These are phyloP conservation scores for Fusarium bulbicola DNA, from an alignment of 2,329 filamentous ascomycete genomes.

Conservation along the genomic window DNA sequence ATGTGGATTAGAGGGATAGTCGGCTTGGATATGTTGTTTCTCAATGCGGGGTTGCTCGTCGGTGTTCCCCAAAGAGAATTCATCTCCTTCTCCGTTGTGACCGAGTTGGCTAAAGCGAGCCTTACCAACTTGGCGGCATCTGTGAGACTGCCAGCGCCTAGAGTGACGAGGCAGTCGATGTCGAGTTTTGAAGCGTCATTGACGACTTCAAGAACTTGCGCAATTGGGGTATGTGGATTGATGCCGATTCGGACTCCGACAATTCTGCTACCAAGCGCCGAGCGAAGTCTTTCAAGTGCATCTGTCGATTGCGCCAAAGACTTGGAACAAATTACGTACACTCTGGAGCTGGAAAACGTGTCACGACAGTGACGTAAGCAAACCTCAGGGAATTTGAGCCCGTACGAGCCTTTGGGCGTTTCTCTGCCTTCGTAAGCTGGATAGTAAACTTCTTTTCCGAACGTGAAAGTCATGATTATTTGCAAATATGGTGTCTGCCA, in stretches of 20 bases:
- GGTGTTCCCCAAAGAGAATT: constrained; percentile 45
- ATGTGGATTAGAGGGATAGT: constrained; percentile 46
- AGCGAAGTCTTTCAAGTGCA: constrained; percentile 52
- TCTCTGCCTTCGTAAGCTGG: not conserved
- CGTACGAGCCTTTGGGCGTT: constrained; percentile 10
- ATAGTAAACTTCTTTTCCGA: not conserved
- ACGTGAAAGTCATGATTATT: not conserved
- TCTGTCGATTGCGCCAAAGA: constrained; percentile 59
- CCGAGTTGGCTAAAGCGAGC: constrained; percentile 60
- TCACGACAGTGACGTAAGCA: constrained; percentile 6
- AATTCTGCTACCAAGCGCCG: constrained; percentile 52
- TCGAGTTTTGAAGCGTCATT: constrained; percentile 49
- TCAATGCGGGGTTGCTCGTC: constrained; percentile 32
- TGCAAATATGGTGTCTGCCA: fast-evolving
- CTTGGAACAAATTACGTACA: constrained; percentile 46
- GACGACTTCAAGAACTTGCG: constrained; percentile 59
- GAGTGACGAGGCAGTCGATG: constrained; percentile 61
- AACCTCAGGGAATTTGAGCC: constrained; percentile 7
- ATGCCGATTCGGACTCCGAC: constrained; percentile 61
- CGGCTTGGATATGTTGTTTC: constrained; percentile 26
- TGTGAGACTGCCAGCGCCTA: constrained; percentile 65
- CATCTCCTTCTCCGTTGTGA: constrained; percentile 50
- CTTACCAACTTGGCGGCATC: constrained; percentile 64
- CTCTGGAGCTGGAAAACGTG: not conserved
- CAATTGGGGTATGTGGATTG: constrained; percentile 62